These are phyloP conservation scores for Candida verbasci DNA, from an alignment of 805 yeast genomes.

Conservation along the genomic window DNA sequence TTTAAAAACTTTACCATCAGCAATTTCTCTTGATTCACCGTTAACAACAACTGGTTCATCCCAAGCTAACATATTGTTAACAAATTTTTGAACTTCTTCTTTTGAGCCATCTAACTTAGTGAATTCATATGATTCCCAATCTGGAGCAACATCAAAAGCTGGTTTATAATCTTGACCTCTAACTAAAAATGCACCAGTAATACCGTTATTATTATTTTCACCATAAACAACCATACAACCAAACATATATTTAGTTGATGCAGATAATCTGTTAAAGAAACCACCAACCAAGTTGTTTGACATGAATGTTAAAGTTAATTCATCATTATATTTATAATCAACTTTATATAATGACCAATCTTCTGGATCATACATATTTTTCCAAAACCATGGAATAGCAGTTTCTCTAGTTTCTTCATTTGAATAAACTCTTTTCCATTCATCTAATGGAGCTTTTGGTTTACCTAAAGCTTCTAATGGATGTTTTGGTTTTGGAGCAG, in stretches of 20 bases:
- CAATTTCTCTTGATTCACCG: constrained; percentile 83
- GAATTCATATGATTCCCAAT: constrained; percentile 92
- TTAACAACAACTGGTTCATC: constrained; percentile 82
- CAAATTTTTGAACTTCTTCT: constrained; percentile 71
- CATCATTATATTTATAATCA: constrained; percentile 96
- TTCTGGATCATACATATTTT: constrained; percentile 77
- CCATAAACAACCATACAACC: constrained; percentile 95
- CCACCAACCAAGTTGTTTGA: constrained; percentile 98
- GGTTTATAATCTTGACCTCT: constrained; percentile 91
- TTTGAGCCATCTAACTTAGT: constrained; percentile 76
- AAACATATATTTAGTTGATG: constrained; percentile 89
- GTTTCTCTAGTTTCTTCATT: constrained; percentile 94
- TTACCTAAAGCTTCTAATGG: constrained; percentile 84
- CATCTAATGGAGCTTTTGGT: constrained; percentile 68
- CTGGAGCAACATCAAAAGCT: constrained; percentile 98
- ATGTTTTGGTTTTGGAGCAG: constrained; percentile 80
- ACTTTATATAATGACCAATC: constrained; percentile 96
- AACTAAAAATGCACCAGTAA: constrained; percentile 88
- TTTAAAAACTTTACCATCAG: constrained; percentile 97
- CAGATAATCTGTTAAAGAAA: constrained; percentile 92
- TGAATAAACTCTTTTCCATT: constrained; percentile 95
- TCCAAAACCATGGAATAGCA: constrained; percentile 98
- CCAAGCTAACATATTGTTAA: constrained; percentile 97
- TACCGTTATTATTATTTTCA: constrained; percentile 98
- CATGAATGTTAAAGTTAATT: constrained; percentile 95